Evolutionary conservation across 2,329 filamentous ascomycete genomes (phyloP).

Genomic region (Zymoseptoria tritici): DNA sequence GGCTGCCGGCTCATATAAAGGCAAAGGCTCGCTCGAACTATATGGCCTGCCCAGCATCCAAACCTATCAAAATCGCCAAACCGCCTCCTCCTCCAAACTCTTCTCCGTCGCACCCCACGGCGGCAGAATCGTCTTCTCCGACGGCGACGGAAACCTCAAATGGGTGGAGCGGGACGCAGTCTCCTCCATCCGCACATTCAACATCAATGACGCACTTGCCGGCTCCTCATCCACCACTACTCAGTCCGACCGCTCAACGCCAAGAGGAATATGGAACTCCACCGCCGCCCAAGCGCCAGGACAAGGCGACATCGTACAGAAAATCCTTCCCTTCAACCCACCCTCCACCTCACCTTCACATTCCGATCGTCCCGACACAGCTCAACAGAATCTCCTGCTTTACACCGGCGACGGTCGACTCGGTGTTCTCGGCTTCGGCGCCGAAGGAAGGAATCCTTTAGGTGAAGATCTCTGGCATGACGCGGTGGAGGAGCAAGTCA

Average conservation of each 20-base stretch:
- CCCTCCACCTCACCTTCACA: neutral
- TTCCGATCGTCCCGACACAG: constrained; percentile 21
- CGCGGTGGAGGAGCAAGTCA: constrained; percentile 34
- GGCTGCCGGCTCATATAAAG: constrained; percentile 84
- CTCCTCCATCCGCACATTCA: constrained; percentile 48
- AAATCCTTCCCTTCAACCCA: constrained; percentile 55
- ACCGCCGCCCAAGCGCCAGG: constrained; percentile 20
- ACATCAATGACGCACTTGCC: constrained; percentile 44
- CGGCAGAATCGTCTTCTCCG: constrained; percentile 71
- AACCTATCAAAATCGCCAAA: constrained; percentile 65
- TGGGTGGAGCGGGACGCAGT: constrained; percentile 84
- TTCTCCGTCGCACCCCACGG: constrained; percentile 77
- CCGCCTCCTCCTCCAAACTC: constrained; percentile 70
- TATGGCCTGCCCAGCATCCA: constrained; percentile 51
- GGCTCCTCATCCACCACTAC: neutral
- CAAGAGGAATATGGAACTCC: constrained; percentile 21
- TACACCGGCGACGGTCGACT: constrained; percentile 80
- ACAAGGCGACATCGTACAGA: constrained; percentile 67
- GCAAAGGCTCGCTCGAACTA: constrained; percentile 82
- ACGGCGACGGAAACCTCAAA: constrained; percentile 74
- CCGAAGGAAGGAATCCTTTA: constrained; percentile 21
- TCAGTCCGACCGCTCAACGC: constrained; percentile 11
- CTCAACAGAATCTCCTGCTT: constrained; percentile 61
- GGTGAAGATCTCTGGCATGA: constrained; percentile 31
- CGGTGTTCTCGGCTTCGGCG: constrained; percentile 55